phyloP scores from a whole-genome alignment of 23 red algal species.

The Gracilaria vermiculophylla region DNA sequence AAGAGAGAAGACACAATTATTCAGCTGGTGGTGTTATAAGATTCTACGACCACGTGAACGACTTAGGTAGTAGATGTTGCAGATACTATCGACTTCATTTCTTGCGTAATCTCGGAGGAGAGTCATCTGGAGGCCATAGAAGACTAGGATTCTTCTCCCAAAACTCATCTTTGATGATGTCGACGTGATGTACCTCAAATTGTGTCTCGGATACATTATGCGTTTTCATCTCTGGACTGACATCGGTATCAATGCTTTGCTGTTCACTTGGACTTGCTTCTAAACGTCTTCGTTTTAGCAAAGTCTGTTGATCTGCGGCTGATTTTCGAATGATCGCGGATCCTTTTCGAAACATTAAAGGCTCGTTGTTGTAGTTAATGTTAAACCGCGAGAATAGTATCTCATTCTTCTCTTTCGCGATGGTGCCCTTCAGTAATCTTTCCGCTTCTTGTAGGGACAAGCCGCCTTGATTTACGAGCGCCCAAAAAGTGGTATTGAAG shows the following conservation, averaged over 20 bases:
- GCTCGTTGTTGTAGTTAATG: conserved; percentile 86
- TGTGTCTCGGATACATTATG: background rate
- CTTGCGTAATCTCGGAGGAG: conserved; percentile 46
- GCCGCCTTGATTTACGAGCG: conserved; percentile 67
- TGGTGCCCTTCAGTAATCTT: conserved; percentile 59
- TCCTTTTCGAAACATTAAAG: conserved; percentile 80
- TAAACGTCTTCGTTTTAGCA: background rate
- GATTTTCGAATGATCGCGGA: conserved; percentile 34
- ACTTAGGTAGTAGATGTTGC: background rate
- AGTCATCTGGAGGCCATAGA: conserved; percentile 18
- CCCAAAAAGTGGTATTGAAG: conserved; percentile 94
- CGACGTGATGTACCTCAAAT: conserved; percentile 51
- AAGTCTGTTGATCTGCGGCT: background rate
- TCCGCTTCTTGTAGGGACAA: conserved; percentile 57
- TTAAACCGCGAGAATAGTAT: conserved; percentile 81
- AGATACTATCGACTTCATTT: background rate
- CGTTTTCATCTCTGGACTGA: background rate
- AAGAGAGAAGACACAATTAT: background rate
- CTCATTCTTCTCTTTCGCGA: conserved; percentile 85
- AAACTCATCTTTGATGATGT: conserved; percentile 77
- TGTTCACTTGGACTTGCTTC: background rate
- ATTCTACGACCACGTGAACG: too few species aligned
- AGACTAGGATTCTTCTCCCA: conserved; percentile 62
- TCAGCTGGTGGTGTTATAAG: background rate
- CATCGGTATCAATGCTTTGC: background rate